Base-by-base conservation (phyloP, 2,329 filamentous ascomycete species). In the Aspergillus brunneoviolaceus region DNA sequence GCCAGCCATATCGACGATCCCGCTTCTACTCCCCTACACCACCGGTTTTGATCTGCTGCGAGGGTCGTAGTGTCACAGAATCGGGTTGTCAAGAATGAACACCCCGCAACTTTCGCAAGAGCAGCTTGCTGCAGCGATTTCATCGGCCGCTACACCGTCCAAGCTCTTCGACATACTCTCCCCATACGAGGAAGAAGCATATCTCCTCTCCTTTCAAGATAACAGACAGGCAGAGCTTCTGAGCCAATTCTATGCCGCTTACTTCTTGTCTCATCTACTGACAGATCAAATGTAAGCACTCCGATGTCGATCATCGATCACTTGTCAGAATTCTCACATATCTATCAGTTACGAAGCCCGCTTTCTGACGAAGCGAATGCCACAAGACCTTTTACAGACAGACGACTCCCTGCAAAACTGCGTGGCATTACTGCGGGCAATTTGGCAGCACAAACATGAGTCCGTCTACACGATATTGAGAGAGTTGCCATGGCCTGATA, bases 221-320 rank as follows among this genome's bases (percentile, higher is more conserved):
- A 60, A 60, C 4, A 64, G 64, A 14, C 68, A 74, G 29, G 49
- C 63, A 5, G 64, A 71, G 11, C 64, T 78, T 4, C 62, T 79
- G 14, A 72, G 72, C 62, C 61, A 70, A 7, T 79, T 74, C 60
- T 79, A 77, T 53, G 74, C 75, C 5, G 69, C 70, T 12, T 78
- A 76, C 59, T 71, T 79, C 51, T 71, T 78, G 51, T 72, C 73
- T 6, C 74, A 77, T 47, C 72, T 79, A 51, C 70, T 78, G 49
- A 72, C 70, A 10, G 69, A 77, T 52, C 70, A 79, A 65, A 69
- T 77, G 77, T 79, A 31, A 66, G 74, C 65, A 25, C 47, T 21
- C n/a, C 9, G 4, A 21, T 23, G n/a, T 39, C 45, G 45, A 54
- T 16, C 35, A 39, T n/a, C 42, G 48, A 56, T 16, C 42, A 31